Percentiles rank a stretch among this genome's conserved stretches.
Conservation (phyloP, 805 yeast genomes). For the Cyberlindnera xylosilytica region DNA sequence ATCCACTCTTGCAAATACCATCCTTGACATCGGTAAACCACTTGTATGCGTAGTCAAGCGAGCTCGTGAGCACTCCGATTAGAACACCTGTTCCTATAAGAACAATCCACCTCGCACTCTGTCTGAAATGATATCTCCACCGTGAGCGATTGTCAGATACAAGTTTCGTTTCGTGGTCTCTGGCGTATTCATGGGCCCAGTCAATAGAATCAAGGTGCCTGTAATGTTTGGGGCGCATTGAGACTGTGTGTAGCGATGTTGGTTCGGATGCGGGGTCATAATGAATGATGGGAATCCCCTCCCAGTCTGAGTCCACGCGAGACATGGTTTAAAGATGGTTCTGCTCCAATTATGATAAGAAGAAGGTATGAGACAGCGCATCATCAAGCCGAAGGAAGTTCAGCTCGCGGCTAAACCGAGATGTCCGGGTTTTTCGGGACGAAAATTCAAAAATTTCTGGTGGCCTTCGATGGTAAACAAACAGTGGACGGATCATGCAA, state of each 20-base stretch:
- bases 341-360: too few species aligned
- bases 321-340: neutral
- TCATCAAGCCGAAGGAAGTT: too few species aligned
- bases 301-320: slow-evolving; percentile 13
- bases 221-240: slow-evolving; percentile 25
- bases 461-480: slow-evolving; percentile 4
- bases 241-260: slow-evolving; percentile 4
- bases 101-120: slow-evolving; percentile 42
- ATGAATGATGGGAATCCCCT: slow-evolving; percentile 18
- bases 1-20: slow-evolving; percentile 44
- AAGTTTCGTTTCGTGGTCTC: slow-evolving; percentile 13
- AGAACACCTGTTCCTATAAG: slow-evolving; percentile 42
- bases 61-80: slow-evolving; percentile 47
- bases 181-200: slow-evolving; percentile 46
- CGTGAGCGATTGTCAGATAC: neutral
- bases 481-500: neutral
- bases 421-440: slow-evolving; percentile 1
- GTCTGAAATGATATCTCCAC: slow-evolving; percentile 11
- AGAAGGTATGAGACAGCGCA: too few species aligned
- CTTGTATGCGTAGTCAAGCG: slow-evolving; percentile 47
- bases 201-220: slow-evolving; percentile 45
- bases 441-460: too few species aligned
- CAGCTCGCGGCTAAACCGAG: too few species aligned
- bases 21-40: slow-evolving; percentile 50
- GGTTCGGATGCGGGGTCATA: slow-evolving; percentile 1